Evolutionary conservation across 202 grass and related monocot species (phyloP).

Genomic region (Bolboschoenoplectus hybrid): DNA sequence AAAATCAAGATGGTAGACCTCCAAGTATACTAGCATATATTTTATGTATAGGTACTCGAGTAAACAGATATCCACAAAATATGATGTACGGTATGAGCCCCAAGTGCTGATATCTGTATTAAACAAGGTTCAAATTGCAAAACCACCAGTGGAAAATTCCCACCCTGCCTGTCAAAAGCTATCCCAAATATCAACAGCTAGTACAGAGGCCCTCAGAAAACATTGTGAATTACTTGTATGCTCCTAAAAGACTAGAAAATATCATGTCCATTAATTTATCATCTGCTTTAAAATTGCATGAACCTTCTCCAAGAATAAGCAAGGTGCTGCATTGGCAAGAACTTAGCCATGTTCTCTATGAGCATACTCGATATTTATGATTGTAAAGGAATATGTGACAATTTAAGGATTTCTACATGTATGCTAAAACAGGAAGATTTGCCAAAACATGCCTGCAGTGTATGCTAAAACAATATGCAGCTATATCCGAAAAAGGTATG

Average conservation of each 20-base stretch:
- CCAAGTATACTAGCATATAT: background rate
- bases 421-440: background rate
- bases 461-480: background rate
- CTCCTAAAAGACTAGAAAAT: background rate
- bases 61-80: background rate
- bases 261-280: background rate
- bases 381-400: background rate
- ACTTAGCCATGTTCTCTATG: constrained; percentile 2
- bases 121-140: background rate
- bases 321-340: background rate
- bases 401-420: background rate
- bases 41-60: background rate
- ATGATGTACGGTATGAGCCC: background rate
- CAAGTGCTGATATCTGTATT: background rate
- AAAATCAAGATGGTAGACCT: background rate
- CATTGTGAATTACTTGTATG: background rate
- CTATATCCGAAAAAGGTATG: background rate
- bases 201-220: background rate
- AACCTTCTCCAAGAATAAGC: background rate
- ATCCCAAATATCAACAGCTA: background rate
- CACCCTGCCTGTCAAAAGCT: background rate
- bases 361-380: background rate
- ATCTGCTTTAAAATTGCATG: background rate
- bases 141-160: background rate
- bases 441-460: background rate